phyloP scores from a whole-genome alignment of 257 asterid species.

The Hygrophila difformis region DNA sequence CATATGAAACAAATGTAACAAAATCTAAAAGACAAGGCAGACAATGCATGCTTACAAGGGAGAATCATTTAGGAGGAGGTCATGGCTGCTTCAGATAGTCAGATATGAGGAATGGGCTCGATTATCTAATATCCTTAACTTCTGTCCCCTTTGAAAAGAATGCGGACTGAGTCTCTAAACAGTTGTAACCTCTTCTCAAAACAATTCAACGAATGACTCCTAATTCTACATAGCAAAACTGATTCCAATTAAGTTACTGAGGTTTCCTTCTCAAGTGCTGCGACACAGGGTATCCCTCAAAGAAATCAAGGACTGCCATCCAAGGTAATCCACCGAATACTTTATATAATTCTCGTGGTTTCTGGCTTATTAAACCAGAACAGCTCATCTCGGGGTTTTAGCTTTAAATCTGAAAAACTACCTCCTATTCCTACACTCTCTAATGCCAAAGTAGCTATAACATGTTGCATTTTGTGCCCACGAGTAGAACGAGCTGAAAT shows the following conservation, averaged over 20 bases:
- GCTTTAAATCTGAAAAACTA: slow-evolving; percentile 40
- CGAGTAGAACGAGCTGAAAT: slow-evolving; percentile 77
- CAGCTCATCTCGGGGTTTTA: slow-evolving; percentile 78
- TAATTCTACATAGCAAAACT: slow-evolving; percentile 35
- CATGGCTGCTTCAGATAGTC: slow-evolving; percentile 28
- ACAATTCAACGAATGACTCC: slow-evolving; percentile 65
- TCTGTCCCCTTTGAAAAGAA: background rate
- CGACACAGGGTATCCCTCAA: slow-evolving; percentile 65
- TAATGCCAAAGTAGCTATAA: slow-evolving; percentile 82
- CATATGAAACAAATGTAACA: slow-evolving; percentile 45
- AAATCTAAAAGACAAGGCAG: slow-evolving; percentile 39
- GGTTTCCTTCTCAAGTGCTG: slow-evolving; percentile 70
- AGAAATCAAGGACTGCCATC: slow-evolving; percentile 76
- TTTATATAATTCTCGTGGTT: slow-evolving; percentile 92
- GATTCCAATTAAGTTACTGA: slow-evolving; percentile 26
- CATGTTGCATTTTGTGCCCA: slow-evolving; percentile 86
- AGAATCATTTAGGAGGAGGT: slow-evolving; percentile 55
- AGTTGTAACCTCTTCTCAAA: slow-evolving; percentile 38
- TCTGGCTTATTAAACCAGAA: too few relatives aligned
- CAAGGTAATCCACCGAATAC: slow-evolving; percentile 85
- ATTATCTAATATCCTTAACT: slow-evolving; percentile 11
- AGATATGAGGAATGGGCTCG: slow-evolving; percentile 15
- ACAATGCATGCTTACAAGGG: slow-evolving; percentile 57
- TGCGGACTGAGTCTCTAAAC: slow-evolving; percentile 18
- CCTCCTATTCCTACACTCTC: slow-evolving; percentile 79